Evolutionary conservation across 2,329 filamentous ascomycete species (phyloP).

Genomic region (Pseudocercospora crystallina): DNA sequence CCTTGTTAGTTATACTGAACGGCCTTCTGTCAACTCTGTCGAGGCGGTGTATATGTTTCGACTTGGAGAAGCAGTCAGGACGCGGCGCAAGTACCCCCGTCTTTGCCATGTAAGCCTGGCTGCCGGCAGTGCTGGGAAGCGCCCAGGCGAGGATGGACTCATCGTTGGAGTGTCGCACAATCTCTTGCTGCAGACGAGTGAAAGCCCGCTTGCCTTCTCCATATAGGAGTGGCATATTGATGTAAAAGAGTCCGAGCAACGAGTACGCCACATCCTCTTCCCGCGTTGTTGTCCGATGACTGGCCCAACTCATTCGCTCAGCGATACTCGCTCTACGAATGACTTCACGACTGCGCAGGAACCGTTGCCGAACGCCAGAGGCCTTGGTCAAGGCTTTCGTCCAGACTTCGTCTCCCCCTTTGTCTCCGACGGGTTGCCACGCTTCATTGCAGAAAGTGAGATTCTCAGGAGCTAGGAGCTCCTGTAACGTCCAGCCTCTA

Average conservation of each 20-base stretch:
- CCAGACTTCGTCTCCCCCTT: not conserved
- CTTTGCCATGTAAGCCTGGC: not conserved
- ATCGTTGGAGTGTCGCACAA: slow-evolving; percentile 6
- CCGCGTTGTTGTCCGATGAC: slow-evolving; percentile 13
- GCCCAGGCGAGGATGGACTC: slow-evolving; percentile 6
- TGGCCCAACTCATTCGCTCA: slow-evolving; percentile 17
- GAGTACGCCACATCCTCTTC: slow-evolving; percentile 47
- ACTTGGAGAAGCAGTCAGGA: not conserved
- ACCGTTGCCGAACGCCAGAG: not conserved
- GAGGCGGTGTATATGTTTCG: not conserved
- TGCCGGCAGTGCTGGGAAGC: not conserved
- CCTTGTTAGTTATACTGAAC: too few species aligned
- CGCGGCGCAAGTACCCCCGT: not conserved
- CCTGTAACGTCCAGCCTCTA: slow-evolving; percentile 19
- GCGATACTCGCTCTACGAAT: not conserved
- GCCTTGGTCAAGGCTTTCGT: not conserved
- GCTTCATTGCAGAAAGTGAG: slow-evolving; percentile 14
- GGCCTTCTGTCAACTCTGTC: too few species aligned
- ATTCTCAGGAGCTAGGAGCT: slow-evolving; percentile 14
- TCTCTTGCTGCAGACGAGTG: slow-evolving; percentile 8
- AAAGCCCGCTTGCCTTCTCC: slow-evolving; percentile 10
- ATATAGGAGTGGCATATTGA: slow-evolving; percentile 39
- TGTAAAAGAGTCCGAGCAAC: slow-evolving; percentile 45
- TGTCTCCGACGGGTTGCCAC: not conserved
- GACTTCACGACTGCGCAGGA: not conserved